Base-by-base conservation (phyloP, 2,329 filamentous ascomycete genomes). In the Xylaria arbuscula region DNA sequence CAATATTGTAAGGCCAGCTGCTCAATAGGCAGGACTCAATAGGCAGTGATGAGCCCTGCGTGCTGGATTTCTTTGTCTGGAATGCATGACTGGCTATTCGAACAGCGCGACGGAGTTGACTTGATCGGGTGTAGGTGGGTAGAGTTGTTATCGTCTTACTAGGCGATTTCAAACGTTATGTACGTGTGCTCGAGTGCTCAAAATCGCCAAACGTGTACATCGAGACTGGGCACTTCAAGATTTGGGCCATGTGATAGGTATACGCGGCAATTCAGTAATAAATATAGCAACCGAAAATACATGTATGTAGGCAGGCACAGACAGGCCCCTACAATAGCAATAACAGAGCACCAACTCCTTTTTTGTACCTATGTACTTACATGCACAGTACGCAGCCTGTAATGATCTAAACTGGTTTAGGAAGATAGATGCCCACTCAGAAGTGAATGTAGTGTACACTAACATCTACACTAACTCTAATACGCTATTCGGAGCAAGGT, bases 1-100 rank as follows among this genome's bases (percentile, higher is more conserved):
- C 59, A 67, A 67, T 67, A 63, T 63, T 58, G 59, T n/a, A 28
- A 34, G n/a, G 55, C 54, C 48, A 54, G 54, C 48, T 38, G n/a
- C 45, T 24, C 24, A 55, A 48, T 50, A 56, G 64, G 57, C 24
- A 34, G 32, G 6, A 11, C 51, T 38, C 45, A 38, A 47, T 60
- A 47, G 64, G 57, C 8, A 48, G 40, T 45, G 50, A 64, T 38
- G 36, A 54, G 36, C 55, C 64, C 64, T 13, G 45, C 13, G n/a
- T 42, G 22, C 51, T 50, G 34, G 19, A 13, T 62, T 55, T 56
- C 34, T 61, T 45, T 42, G 42, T 40, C 40, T 40, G 48, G 8
- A 56, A 15, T 66, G 36, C 24, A 58, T 62, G n/a, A 17, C 36
- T 63, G 19, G 36, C 45, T 17, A 50, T 22, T 54, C 11, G 24